phyloP scores from a whole-genome alignment of 768 basidiomycete genomes.

The Hericium erinaceus region DNA sequence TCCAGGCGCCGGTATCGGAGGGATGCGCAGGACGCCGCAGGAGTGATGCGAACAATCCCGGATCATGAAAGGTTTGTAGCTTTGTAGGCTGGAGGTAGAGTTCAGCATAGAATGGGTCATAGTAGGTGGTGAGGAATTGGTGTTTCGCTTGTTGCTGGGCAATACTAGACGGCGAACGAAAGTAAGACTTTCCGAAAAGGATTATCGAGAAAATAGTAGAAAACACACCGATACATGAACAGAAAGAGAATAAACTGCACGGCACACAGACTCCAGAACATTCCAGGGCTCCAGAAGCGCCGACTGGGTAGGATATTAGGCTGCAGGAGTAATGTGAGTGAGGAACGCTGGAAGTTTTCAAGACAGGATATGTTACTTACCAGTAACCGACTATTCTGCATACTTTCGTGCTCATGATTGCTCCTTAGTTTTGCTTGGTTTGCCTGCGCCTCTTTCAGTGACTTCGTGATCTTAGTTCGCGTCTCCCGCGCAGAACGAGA shows the following conservation, averaged over 20 bases:
- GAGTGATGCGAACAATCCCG: constrained; percentile 22
- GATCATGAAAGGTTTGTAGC: constrained; percentile 31
- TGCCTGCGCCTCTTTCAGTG: constrained; percentile 30
- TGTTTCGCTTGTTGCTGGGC: constrained; percentile 38
- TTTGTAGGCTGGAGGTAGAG: constrained; percentile 42
- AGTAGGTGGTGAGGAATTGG: constrained; percentile 65
- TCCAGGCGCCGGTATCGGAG: constrained; percentile 4
- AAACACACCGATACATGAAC: constrained; percentile 49
- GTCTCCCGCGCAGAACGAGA: constrained; percentile 44
- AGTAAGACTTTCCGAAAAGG: not conserved
- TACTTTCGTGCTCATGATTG: constrained; percentile 23
- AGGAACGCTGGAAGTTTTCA: not conserved
- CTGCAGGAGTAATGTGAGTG: constrained; percentile 1
- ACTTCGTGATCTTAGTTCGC: constrained; percentile 35
- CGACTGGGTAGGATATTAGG: constrained; percentile 11
- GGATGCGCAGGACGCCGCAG: constrained; percentile 6
- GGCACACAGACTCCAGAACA: constrained; percentile 27
- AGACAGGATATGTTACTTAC: constrained; percentile 22
- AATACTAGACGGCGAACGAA: constrained; percentile 27
- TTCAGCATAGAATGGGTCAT: constrained; percentile 71
- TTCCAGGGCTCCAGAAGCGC: constrained; percentile 16
- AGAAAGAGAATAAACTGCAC: constrained; percentile 39
- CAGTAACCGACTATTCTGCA: constrained; percentile 27
- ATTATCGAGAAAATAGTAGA: not conserved
- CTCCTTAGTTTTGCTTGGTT: constrained; percentile 26